Conservation (phyloP, 2,329 filamentous ascomycete genomes). For the Byssothecium circinans region DNA sequence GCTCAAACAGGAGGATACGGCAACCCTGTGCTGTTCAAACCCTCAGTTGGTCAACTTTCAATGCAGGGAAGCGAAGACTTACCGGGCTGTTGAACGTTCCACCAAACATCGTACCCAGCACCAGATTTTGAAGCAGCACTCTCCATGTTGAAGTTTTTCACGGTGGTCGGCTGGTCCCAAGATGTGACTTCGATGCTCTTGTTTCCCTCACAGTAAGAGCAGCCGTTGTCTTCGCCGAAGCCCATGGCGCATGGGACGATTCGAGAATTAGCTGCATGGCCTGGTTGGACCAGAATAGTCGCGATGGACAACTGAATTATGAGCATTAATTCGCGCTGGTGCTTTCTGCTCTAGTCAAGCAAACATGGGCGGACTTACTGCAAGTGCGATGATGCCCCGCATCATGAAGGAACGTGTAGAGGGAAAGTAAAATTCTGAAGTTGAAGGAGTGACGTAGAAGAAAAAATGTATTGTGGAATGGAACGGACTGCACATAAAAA, state of each 20-base stretch:
- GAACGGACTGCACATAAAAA: too few relatives aligned
- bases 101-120: background rate
- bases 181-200: background rate
- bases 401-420: too few relatives aligned
- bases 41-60: too few relatives aligned
- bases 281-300: too few relatives aligned
- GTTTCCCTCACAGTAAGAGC: background rate
- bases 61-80: background rate
- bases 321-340: too few relatives aligned
- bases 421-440: too few relatives aligned
- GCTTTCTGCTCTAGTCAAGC: too few relatives aligned
- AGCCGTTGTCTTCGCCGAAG: background rate
- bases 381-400: too few relatives aligned
- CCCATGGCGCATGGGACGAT: background rate
- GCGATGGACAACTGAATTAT: too few relatives aligned
- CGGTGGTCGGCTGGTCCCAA: background rate
- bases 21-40: background rate
- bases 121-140: background rate
- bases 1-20: background rate
- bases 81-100: background rate
- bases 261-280: background rate
- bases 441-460: too few relatives aligned
- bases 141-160: background rate
- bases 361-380: too few relatives aligned
- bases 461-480: too few relatives aligned